Evolutionary conservation across 75 land plant species (phyloP), one percentile per base, ranked within the genome.

Genomic region (Sequoia sempervirens): DNA sequence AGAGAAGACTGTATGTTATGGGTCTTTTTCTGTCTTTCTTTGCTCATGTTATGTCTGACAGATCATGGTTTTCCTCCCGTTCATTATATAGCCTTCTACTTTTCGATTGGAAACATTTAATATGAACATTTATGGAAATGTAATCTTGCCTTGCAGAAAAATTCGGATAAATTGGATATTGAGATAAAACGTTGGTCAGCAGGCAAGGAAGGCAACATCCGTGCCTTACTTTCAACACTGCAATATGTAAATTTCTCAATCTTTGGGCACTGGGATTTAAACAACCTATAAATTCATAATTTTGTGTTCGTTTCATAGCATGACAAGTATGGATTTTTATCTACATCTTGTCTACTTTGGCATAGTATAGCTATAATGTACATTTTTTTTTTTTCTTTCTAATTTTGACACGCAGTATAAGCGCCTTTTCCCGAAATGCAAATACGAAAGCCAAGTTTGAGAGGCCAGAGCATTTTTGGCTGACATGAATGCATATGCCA

Each of bases 201-300:
- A 54, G 99, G 98, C 52, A 95, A 91, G 86, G 92, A 94, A 89
- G 96, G 93, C 88, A 97, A 97, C 54, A 90, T 97, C 12, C 88
- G 99, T 34, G 92, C 99, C 4, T 85, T 95, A 56, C 89, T 97
- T 3, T 95, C 98, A 43, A 93, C 97, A 54, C 88, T 95, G 32
- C 98, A 97, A 91, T 89, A 88, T 89, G 96, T 95, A 74, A 89
- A 88, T 84, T 56, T 38, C 53, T 20, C 52, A 69, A 79, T 56
- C 46, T 52, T 53, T 36, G 18, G 45, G 46, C 46, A 37, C 34
- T 13, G 17, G 43, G 66, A 80, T 85, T 50, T 45, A 10, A 53
- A 53, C 68, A 79, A 26, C 6, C 26, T n/a, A n/a, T 75, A 75
- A 34, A 75, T 5, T 75, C 40, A 23, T 26, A 78, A 26, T 17